Base-by-base conservation (phyloP, 2,329 filamentous ascomycete species). In the Phaeoacremonium minimum region DNA sequence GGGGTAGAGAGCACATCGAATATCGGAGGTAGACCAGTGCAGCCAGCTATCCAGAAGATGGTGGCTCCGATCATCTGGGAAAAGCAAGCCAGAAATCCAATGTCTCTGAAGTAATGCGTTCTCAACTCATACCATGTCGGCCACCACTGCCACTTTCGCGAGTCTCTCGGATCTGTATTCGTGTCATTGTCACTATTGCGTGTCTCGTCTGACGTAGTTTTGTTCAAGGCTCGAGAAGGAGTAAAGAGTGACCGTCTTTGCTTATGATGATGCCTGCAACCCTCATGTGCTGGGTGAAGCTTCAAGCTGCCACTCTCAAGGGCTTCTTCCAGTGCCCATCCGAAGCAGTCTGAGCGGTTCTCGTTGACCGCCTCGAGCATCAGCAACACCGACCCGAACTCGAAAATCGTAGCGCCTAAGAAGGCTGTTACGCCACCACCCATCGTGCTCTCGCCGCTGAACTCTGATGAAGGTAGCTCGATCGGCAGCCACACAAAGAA, bases 321-420 rank as follows among this genome's bases (percentile, higher is more conserved):
- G 1, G 64, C 65, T 15, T 66, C 64, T 45, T 83, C 73, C 2
- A 85, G 47, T 0, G 80, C 81, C 80, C 80, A 86, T 4, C 82
- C 81, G 51, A 85, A 85, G 52, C 81, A 86, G 11, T 73, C 77
- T 0, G 71, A 61, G 11, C 72, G 64, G 47, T 83, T 77, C 48
- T 80, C 77, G 51, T 86, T 86, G n/a, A 84, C 66, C 4, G 81
- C 81, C 54, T 86, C 82, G 2, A 83, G 60, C 56, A 85, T 65
- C 17, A 85, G 63, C 2, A 85, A 55, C 2, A 85, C 50, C 22
- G 75, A 78, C 0, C 80, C 81, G 4, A 81, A 36, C 46, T 82
- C 78, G 51, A 87, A 85, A 6, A 85, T 60, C 1, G 77, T 82
- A 0, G 80, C 80, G 4, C 82, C 82, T n/a, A 85, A 67, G 47